Conservation (phyloP, 1,284 basidiomycete species). For the Cyathus olla region DNA sequence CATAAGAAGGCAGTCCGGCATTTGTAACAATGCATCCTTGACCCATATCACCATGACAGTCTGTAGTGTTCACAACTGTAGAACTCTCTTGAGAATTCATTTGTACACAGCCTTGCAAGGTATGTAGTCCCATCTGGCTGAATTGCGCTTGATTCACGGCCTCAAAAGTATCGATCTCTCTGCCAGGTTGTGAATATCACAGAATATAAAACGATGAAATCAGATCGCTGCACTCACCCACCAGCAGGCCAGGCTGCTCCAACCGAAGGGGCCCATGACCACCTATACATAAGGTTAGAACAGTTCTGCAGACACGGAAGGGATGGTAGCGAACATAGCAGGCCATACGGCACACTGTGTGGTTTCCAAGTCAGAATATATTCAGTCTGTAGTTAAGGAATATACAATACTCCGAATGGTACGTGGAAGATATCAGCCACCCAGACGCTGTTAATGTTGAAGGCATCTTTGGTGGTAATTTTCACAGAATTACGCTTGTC, state of each 20-base stretch:
- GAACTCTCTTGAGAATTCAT: conserved; percentile 45
- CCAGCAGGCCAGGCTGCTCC: no score
- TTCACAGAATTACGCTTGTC: conserved; percentile 80
- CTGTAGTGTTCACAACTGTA: conserved; percentile 61
- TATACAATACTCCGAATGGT: conserved; percentile 66
- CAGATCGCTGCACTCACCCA: no score
- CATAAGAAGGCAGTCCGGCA: conserved; percentile 66
- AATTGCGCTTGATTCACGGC: conserved; percentile 72
- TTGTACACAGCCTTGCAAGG: conserved; percentile 66
- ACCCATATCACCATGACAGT: conserved; percentile 70
- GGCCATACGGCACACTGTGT: no score
- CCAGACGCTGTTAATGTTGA: conserved; percentile 73
- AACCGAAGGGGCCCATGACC: no score
- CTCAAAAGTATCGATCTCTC: conserved; percentile 84
- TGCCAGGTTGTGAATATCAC: conserved; percentile 11
- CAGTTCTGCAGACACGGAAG: no score
- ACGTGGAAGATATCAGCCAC: conserved; percentile 75
- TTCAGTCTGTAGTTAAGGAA: no score
- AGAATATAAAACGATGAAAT: no score
- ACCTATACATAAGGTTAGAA: no score
- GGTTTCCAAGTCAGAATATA: no score
- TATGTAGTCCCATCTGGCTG: conserved; percentile 80
- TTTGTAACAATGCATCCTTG: conserved; percentile 72
- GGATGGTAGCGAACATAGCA: no score
- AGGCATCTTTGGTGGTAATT: conserved; percentile 68